Percentiles rank a stretch among this genome's conserved stretches.
These are phyloP conservation scores for Sordariomycetes sp. DNA, from an alignment of 2,329 filamentous ascomycete species.

Conservation along the genomic window DNA sequence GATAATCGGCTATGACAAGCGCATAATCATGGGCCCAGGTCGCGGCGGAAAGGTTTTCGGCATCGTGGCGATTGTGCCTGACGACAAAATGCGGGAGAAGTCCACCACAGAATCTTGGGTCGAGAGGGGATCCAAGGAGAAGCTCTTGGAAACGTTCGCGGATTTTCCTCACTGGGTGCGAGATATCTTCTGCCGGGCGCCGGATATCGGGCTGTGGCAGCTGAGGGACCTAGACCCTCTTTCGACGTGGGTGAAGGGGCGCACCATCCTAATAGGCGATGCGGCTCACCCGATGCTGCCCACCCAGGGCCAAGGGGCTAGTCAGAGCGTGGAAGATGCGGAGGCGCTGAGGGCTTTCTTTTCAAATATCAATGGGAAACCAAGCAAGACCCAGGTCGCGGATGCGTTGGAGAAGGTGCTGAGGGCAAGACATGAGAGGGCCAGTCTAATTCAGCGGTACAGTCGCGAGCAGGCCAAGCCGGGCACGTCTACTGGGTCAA, in stretches of 20 bases:
- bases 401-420: conserved; percentile 13
- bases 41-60: conserved; percentile 52
- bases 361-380: conserved; percentile 9
- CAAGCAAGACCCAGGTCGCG: conserved; percentile 12
- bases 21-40: conserved; percentile 56
- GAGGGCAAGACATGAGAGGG: conserved; percentile 21
- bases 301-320: conserved; percentile 29
- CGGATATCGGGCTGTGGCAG: conserved; percentile 59
- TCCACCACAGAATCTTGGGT: neutral
- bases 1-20: conserved; percentile 48
- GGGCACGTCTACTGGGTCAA: conserved; percentile 19
- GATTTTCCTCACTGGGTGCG: conserved; percentile 53
- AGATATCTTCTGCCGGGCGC: conserved; percentile 49
- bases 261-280: conserved; percentile 11
- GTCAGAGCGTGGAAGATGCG: conserved; percentile 28
- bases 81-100: conserved; percentile 50
- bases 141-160: conserved; percentile 47
- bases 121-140: conserved; percentile 12
- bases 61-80: conserved; percentile 36
- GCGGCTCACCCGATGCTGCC: conserved; percentile 20
- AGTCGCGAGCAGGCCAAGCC: conserved; percentile 29
- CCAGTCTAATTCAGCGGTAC: conserved; percentile 27
- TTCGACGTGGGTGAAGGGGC: conserved; percentile 47
- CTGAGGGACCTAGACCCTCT: conserved; percentile 51
- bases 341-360: conserved; percentile 22